phyloP scores from a whole-genome alignment of 768 basidiomycete genomes.

The Leccinellum rugosiceps region DNA sequence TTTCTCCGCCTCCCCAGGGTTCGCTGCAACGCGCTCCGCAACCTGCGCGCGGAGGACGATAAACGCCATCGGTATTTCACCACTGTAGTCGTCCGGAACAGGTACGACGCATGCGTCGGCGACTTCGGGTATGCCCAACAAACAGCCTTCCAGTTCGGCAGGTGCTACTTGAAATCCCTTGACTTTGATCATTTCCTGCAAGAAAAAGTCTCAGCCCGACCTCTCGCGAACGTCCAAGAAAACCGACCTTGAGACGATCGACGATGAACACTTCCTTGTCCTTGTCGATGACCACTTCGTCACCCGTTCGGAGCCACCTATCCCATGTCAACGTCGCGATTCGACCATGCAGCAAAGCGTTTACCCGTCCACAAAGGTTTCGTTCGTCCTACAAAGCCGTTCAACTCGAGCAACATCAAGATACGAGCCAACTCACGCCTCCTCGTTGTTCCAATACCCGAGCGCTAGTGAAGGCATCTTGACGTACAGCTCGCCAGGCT shows the following conservation, averaged over 20 bases:
- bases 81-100: conserved; percentile 64
- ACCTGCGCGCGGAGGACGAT: conserved; percentile 50
- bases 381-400: conserved; percentile 47
- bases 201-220: conserved; percentile 5
- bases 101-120: conserved; percentile 63
- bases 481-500: conserved; percentile 59
- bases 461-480: conserved; percentile 39
- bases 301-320: conserved; percentile 70
- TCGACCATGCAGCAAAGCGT: conserved; percentile 4
- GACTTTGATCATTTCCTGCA: conserved; percentile 65
- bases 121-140: conserved; percentile 59
- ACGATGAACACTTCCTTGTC: conserved; percentile 58
- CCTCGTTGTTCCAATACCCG: conserved; percentile 50
- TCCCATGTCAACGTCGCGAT: neutral
- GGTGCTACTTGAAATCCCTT: conserved; percentile 74
- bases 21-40: conserved; percentile 30
- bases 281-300: conserved; percentile 54
- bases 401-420: neutral
- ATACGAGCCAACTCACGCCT: conserved; percentile 48
- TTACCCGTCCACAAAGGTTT: conserved; percentile 67
- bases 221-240: too few relatives aligned
- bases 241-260: conserved; percentile 57
- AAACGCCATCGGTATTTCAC: conserved; percentile 70
- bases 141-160: conserved; percentile 66
- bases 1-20: conserved; percentile 27